Percentiles rank a stretch among this genome's conserved stretches.
Conservation (phyloP, 768 basidiomycete genomes). For the Termitomyces sp. region DNA sequence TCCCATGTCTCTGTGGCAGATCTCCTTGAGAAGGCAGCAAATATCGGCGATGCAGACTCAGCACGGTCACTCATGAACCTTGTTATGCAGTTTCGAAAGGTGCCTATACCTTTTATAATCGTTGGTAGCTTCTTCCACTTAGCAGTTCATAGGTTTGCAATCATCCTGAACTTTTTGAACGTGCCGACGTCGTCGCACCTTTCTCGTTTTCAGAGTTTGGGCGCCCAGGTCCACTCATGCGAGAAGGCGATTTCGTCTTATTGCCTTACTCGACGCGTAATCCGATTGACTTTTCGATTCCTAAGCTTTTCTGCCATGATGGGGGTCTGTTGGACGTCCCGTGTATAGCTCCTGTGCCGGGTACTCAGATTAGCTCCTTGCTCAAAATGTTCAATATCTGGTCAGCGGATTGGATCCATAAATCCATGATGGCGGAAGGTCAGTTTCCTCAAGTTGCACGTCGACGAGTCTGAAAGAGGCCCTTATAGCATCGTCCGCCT, state of each 20-base stretch:
- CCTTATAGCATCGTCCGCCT: conserved; percentile 43
- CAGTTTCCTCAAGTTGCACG: conserved; percentile 16
- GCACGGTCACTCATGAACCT: conserved; percentile 97
- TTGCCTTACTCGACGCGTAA: conserved; percentile 85
- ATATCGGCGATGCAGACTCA: conserved; percentile 85
- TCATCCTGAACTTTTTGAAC: conserved; percentile 96
- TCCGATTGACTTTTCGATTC: conserved; percentile 76
- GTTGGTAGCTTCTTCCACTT: not conserved
- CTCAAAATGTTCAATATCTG: conserved; percentile 84
- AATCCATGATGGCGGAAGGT: conserved; percentile 66
- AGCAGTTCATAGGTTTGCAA: conserved; percentile 73
- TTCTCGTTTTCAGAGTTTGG: conserved; percentile 86
- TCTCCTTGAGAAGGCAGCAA: conserved; percentile 88
- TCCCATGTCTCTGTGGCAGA: conserved; percentile 95
- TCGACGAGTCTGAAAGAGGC: not conserved
- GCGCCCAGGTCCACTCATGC: conserved; percentile 71
- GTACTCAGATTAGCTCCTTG: conserved; percentile 51
- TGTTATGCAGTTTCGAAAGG: conserved; percentile 99
- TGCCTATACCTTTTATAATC: conserved; percentile 22
- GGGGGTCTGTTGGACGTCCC: conserved; percentile 71
- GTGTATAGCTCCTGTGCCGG: conserved; percentile 39
- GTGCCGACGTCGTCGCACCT: conserved; percentile 92
- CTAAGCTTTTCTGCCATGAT: conserved; percentile 71
- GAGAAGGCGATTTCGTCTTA: conserved; percentile 83
- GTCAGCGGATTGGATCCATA: conserved; percentile 76